Conservation (phyloP, 176 grass and related monocot genomes). For the maize (Zea mays) region Zm-B73-REFERENCE-NAM-5.0 NC_050100.1:4023001-4023500, state of each 20-base stretch:
- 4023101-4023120: background rate
- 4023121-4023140: too few relatives aligned
- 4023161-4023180: background rate
- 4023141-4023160: background rate
- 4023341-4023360: background rate
- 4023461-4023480: background rate
- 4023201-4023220: background rate
- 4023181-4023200: background rate
- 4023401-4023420: background rate
- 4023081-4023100: background rate
- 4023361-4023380: background rate
- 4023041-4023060: background rate
- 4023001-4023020: background rate
- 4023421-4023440: background rate
- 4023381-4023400: too few relatives aligned
- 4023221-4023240: background rate
- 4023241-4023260: background rate
- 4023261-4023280: background rate
- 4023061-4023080: background rate
- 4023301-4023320: background rate
- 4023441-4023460: slow-evolving; percentile 30
- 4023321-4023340: background rate
- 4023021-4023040: background rate
- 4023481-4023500: background rate
- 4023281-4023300: background rate